phyloP scores from a whole-genome alignment of 2,329 filamentous ascomycete species.

The Ascochyta pisi region DNA sequence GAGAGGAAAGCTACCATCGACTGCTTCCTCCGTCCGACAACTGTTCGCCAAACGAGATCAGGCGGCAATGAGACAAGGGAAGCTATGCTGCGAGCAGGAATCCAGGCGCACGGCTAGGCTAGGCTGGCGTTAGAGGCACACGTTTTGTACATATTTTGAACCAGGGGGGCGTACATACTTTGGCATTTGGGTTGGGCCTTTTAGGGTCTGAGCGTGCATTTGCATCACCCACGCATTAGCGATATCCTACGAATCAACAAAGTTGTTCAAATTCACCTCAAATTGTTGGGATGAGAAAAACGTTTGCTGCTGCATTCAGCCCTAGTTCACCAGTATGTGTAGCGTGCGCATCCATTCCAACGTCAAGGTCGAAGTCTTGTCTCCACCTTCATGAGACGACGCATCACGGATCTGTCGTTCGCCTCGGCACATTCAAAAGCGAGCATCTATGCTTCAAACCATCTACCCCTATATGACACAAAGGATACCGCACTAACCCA shows the following conservation, averaged over 20 bases:
- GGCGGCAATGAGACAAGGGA: constrained; percentile 27
- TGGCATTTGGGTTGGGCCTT: constrained; percentile 9
- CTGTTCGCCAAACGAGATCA: constrained; percentile 53
- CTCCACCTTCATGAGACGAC: constrained; percentile 6
- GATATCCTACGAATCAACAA: background rate
- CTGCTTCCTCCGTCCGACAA: constrained; percentile 55
- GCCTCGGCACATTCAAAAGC: constrained; percentile 21
- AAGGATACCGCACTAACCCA: constrained; percentile 18
- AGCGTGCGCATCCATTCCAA: background rate
- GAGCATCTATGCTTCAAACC: constrained; percentile 14
- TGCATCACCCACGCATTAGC: constrained; percentile 3
- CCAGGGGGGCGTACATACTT: background rate
- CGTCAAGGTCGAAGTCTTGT: background rate
- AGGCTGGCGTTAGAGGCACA: constrained; percentile 12
- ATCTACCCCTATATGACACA: constrained; percentile 24
- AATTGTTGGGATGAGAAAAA: background rate
- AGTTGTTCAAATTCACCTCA: background rate
- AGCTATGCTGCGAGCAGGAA: background rate
- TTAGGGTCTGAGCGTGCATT: constrained; percentile 14
- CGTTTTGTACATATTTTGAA: background rate
- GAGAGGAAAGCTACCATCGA: constrained; percentile 56
- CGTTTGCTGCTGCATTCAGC: background rate
- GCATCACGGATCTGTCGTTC: constrained; percentile 17
- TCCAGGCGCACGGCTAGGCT: background rate
- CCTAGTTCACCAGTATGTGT: background rate